Evolutionary conservation across 1,284 basidiomycete species (phyloP).

Genomic region (Retiboletus fuscus): DNA sequence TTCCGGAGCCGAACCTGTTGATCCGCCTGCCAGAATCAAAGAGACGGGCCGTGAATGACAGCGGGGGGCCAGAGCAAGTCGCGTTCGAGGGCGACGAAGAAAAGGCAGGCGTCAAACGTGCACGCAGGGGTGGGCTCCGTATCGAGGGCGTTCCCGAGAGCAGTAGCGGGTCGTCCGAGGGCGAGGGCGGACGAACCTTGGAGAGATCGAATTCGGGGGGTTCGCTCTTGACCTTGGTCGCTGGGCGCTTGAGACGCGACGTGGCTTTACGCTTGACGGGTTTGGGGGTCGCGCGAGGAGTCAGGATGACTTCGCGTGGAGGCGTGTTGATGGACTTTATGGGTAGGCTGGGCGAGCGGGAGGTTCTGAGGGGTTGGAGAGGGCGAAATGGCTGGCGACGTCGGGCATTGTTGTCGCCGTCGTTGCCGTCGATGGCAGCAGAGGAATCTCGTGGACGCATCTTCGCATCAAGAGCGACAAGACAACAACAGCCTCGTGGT

Average conservation of each 20-base stretch:
- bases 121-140: slow-evolving; percentile 33
- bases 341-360: slow-evolving; percentile 30
- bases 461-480: slow-evolving; percentile 28
- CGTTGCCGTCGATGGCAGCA: slow-evolving; percentile 21
- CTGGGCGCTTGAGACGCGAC: slow-evolving; percentile 37
- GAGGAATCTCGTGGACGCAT: slow-evolving; percentile 31
- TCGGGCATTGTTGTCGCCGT: slow-evolving; percentile 3
- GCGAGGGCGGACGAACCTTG: slow-evolving; percentile 73
- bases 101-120: slow-evolving; percentile 43
- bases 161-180: slow-evolving; percentile 77
- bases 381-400: slow-evolving; percentile 41
- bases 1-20: not conserved
- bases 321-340: slow-evolving; percentile 65
- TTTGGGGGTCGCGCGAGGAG: slow-evolving; percentile 49
- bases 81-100: slow-evolving; percentile 41
- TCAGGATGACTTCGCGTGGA: slow-evolving; percentile 65
- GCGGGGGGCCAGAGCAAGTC: slow-evolving; percentile 7
- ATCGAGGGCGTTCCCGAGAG: slow-evolving; percentile 56
- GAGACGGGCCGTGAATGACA: slow-evolving; percentile 41
- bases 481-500: slow-evolving; percentile 15
- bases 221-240: slow-evolving; percentile 65
- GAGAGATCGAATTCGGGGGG: slow-evolving; percentile 71
- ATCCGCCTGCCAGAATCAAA: slow-evolving; percentile 27
- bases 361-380: slow-evolving; percentile 26
- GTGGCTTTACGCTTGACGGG: slow-evolving; percentile 53